Evolutionary conservation across 2,329 filamentous ascomycete genomes (phyloP).

Genomic region (Paraphoma sp.): DNA sequence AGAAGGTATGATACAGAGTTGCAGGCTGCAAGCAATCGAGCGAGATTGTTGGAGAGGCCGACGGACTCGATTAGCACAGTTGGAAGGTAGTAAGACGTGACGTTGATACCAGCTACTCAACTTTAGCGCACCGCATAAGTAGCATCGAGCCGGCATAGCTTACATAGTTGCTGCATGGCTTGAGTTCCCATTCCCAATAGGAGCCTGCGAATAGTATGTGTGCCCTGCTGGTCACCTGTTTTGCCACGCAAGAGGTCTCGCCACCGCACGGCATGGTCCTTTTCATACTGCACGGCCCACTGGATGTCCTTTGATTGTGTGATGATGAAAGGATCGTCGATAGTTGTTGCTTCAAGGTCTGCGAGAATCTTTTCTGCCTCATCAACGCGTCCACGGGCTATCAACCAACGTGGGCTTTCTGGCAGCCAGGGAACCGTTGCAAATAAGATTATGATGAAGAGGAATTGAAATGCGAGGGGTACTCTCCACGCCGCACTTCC

Average conservation of each 20-base stretch:
- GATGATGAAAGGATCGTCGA: slow-evolving; percentile 52
- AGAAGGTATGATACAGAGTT: slow-evolving; percentile 60
- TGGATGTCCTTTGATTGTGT: slow-evolving; percentile 57
- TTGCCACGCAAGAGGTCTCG: slow-evolving; percentile 57
- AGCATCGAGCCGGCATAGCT: slow-evolving; percentile 34
- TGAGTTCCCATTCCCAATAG: slow-evolving; percentile 63
- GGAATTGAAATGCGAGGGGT: slow-evolving; percentile 55
- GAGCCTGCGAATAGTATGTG: slow-evolving; percentile 58
- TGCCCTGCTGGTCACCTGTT: slow-evolving; percentile 53
- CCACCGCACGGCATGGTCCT: slow-evolving; percentile 59
- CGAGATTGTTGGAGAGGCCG: slow-evolving; percentile 59
- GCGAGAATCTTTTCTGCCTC: slow-evolving; percentile 59
- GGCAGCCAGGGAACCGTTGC: slow-evolving; percentile 56
- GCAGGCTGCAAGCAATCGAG: slow-evolving; percentile 63
- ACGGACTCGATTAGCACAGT: slow-evolving; percentile 66
- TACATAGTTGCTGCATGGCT: slow-evolving; percentile 57
- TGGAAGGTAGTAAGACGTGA: slow-evolving; percentile 60
- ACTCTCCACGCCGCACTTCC: slow-evolving; percentile 29
- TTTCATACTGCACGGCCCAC: slow-evolving; percentile 57
- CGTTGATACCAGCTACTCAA: slow-evolving; percentile 40
- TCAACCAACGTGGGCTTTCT: slow-evolving; percentile 57
- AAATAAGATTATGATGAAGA: slow-evolving; percentile 57
- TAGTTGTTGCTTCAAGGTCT: slow-evolving; percentile 54
- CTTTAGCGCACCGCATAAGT: slow-evolving; percentile 15
- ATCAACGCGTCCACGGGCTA: slow-evolving; percentile 51